Evolutionary conservation across 2,329 filamentous ascomycete genomes (phyloP), one percentile per base, ranked within the genome.

Genomic region (Apiospora aurea): DNA sequence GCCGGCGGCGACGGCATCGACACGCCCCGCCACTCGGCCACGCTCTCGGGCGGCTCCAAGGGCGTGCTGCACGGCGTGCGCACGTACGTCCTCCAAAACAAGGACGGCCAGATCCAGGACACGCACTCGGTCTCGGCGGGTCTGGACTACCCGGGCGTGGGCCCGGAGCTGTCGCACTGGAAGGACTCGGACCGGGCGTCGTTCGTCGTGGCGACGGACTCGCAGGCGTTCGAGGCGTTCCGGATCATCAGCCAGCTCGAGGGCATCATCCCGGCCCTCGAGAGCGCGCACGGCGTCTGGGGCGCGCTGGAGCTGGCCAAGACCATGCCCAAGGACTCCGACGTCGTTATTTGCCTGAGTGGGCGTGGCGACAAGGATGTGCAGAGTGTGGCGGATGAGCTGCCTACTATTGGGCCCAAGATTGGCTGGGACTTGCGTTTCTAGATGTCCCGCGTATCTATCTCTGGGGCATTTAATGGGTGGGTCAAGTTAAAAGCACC

Each of bases 301-400:
- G 96, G 95, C 18, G 95, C 94, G 14, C 85, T 98, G 72, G 90
- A 98, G 84, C 84, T 98, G 72, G 96, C 96, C 74, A 98, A 97
- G 90, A 94, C 92, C 72, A 95, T 98, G 94, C 88, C 88, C 76
- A 94, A 95, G 85, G 95, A 90, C 70, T 86, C 98, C 84, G 95
- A 98, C 79, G 85, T 99, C 41, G 96, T 99, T 73, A 95, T 99
- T 74, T 98, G 96, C 84, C 82, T 99, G 49, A 97, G 93, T 80
- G 96, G 96, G 11, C 88, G 96, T 77, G 96, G 96, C 74, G 96
- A 99, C 84, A 99, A 99, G 90, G 96, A 99, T 80, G 96, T 99
- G 72, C 95, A 99, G 89, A 97, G 94, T 79, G 96, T 99, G 69
- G 96, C 96, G 0, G 96, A 99, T 80, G 94, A 97, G 84, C 84